phyloP scores from a whole-genome alignment of 1,139 yeast genomes.

The Suhomyces anneliseae region DNA sequence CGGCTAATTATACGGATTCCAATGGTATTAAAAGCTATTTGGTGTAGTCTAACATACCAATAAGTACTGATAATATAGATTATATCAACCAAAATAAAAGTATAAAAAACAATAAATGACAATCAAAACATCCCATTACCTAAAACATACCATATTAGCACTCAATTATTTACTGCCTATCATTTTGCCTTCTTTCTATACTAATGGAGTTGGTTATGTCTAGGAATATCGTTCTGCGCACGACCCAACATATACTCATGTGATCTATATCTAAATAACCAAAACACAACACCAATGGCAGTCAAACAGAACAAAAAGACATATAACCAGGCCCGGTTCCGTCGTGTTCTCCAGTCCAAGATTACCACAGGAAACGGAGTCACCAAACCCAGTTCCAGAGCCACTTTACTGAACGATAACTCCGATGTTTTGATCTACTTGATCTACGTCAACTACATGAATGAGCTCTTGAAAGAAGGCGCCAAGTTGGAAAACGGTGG shows the following conservation, averaged over 20 bases:
- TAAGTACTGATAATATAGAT: too few species aligned
- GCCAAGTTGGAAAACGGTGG: conserved; percentile 34
- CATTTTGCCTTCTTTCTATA: too few species aligned
- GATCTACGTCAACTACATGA: conserved; percentile 48
- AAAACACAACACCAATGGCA: neutral
- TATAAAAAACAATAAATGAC: too few species aligned
- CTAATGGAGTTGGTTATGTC: too few species aligned
- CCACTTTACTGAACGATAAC: conserved; percentile 34
- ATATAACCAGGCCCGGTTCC: conserved; percentile 22
- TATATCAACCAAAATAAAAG: too few species aligned
- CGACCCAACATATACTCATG: neutral
- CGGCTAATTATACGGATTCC: too few species aligned
- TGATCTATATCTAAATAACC: neutral
- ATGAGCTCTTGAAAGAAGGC: conserved; percentile 36
- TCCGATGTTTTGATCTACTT: conserved; percentile 48
- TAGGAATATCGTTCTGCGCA: neutral
- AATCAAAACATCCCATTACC: too few species aligned
- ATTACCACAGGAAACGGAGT: conserved; percentile 2
- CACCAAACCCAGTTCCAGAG: conserved; percentile 3
- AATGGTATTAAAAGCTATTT: too few species aligned
- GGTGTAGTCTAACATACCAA: too few species aligned
- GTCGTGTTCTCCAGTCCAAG: conserved; percentile 21
- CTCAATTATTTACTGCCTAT: too few species aligned
- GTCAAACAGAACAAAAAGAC: conserved; percentile 17
- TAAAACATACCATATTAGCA: too few species aligned